phyloP scores from a whole-genome alignment of 345 rosid species.

The Aquilaria malaccensis region DNA sequence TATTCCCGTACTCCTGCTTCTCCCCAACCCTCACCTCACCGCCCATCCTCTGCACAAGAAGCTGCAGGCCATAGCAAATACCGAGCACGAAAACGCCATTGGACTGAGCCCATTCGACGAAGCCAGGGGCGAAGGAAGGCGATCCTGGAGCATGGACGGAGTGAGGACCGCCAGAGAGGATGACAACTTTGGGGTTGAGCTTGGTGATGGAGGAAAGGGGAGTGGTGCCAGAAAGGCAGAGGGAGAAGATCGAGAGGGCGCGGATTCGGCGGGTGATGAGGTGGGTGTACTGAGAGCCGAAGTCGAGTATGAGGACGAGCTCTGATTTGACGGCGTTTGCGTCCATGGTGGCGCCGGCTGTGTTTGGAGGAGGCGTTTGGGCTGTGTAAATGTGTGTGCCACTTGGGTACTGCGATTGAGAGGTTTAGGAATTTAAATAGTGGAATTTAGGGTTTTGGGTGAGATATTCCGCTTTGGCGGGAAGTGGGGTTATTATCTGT shows the following conservation, averaged over 20 bases:
- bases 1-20: conserved; percentile 89
- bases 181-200: conserved; percentile 62
- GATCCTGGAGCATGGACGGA: conserved; percentile 68
- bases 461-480: conserved; percentile 19
- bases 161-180: conserved; percentile 97
- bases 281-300: conserved; percentile 90
- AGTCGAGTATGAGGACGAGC: conserved; percentile 82
- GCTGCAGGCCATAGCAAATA: conserved; percentile 79
- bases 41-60: conserved; percentile 79
- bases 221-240: conserved; percentile 82
- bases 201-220: conserved; percentile 49
- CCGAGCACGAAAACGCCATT: conserved; percentile 64
- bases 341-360: conserved; percentile 19
- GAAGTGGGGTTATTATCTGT: conserved; percentile 11
- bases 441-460: conserved; percentile 16
- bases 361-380: background rate
- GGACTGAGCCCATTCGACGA: conserved; percentile 61
- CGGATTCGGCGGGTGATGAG: conserved; percentile 91
- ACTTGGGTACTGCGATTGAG: background rate
- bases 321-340: conserved; percentile 49
- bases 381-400: background rate
- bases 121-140: conserved; percentile 72
- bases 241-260: conserved; percentile 76
- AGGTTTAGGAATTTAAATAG: conserved; percentile 9
- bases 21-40: conserved; percentile 72